Evolutionary conservation across 192 early-diverging fungal genomes (phyloP), one percentile per base, ranked within the genome.

Genomic region (Coemansia sp.): DNA sequence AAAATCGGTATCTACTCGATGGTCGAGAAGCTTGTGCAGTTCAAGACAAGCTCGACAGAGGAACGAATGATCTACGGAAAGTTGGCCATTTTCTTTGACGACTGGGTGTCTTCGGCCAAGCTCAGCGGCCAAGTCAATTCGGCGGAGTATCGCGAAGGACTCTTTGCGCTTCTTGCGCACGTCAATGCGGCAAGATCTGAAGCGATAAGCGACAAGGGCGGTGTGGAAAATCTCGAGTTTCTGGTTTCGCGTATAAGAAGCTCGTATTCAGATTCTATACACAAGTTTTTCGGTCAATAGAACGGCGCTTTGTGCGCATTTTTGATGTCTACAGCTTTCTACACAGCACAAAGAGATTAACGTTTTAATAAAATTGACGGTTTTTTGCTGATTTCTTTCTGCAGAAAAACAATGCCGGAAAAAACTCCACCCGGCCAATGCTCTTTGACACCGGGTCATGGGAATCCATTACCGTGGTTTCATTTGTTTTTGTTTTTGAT

Each of bases 161-260:
- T 73, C 6, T 54, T 73, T 45, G 48, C 66, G 0, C 61, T 79
- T 32, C 49, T 79, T 34, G 20, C 67, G 0, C 38, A 67, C 17
- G 32, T 71, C 40, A 73, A 71, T 18, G 48, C 64, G 5, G 68
- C 63, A 14, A 50, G 71, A 14, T 70, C 68, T 0, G 71, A 79
- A 14, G 64, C 71, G 2, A 73, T 71, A 20, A 69, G 66, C 55
- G 65, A 73, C 42, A 51, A 61, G 2, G 30, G 42, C 0, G 77
- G 71, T 5, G 61, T 67, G 8, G 63, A 66, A 7, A 79, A 73
- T 29, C 49, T 73, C 30, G 77, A 79, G 51, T 79, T 68, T 45
- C 30, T 79, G 48, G 51, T 71, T 34, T 29, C 36, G 3, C 68
- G 71, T 4, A 67, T 79, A 42, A 67, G 68, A 29, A 51, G 30